Base-by-base conservation (phyloP, 345 rosid genomes). In the Salix koriyanagi region DNA sequence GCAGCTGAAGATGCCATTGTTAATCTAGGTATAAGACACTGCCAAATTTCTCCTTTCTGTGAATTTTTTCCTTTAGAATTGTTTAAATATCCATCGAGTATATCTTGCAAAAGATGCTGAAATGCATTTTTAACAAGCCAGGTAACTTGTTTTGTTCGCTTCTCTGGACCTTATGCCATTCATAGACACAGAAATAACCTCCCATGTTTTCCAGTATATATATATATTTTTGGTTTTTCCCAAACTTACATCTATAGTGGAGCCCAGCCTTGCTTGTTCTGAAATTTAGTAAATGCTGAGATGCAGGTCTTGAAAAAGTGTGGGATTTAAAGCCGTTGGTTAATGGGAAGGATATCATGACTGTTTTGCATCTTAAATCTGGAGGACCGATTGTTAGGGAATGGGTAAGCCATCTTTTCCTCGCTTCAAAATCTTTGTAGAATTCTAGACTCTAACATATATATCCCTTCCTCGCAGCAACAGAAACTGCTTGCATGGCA, bases 311-410 rank as follows among this genome's bases (percentile, higher is more conserved):
- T 9, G 95, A 88, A 5, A 89, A 80, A 65, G 82, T 88, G 16
- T 95, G 99, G 99, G 94, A 90, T 60, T 83, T 83, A 62, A 91
- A 95, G 81, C 97, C 94, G 7, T 80, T 95, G 79, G 89, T 90
- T 61, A 90, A 90, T 70, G 99, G 99, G 56, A 93, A 84, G 80
- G 96, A 89, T 36, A 95, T 92, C 62, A 94, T 94, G 89, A 79
- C 77, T 61, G 89, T 90, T 77, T 80, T 94, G 83, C 94, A 91
- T 84, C 94, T 94, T 58, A 86, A 84, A 70, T 73, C 85, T 2
- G 97, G 97, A 77, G 94, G 96, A 69, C 94, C 91, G 4, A 81
- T 88, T 79, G 91, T 94, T 79, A 88, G 85, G 72, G 97, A 91
- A 75, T 94, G 98, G 98, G 97, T 92, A 83, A 81, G 89, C 42